Base-by-base conservation (phyloP, 805 yeast genomes). In the Maudiozyma barnettii region DNA sequence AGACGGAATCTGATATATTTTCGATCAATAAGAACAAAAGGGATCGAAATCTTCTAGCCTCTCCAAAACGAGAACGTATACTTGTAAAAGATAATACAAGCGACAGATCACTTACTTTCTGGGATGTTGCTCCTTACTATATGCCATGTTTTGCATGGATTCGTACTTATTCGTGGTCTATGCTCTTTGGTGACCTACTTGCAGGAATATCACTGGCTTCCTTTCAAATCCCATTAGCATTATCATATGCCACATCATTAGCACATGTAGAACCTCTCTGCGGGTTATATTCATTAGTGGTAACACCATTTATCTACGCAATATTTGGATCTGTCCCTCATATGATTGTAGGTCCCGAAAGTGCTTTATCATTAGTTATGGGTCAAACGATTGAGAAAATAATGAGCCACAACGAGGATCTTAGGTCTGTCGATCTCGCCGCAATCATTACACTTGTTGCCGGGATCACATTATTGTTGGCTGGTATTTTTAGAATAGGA, bases 311-410 rank as follows among this genome's bases (percentile, higher is more conserved):
- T n/a, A 67, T 85, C 7, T 89, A 89, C 60, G 74, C 87, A 6
- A 50, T 88, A 3, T 71, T 88, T 49, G 96, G 96, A 0, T 77
- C 93, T 0, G 95, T 88, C 1, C 96, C 96, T 0, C 82, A 82
- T 49, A 78, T 89, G 83, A 80, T 88, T 37, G 95, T 89, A 18
- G 96, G 96, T 0, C 96, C 96, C 1, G 95, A 89, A 63, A 90
- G 91, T 18, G 90, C 95, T 0, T 79, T 87, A 8, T 85, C 95
- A 0, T 70, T 90, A 55, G 79, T 89, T 13, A 80, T 84, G 22
- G 96, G 96, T 1, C 91, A 84, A 55, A 79, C 83, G 0, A 77
- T 86, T 9, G 84, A 82, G 49, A 77, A 73, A n/a, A 61, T 73
- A 41, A 55, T 73, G 21, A 72, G 68, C 20, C 79, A 69, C 54